These are phyloP conservation scores for Bruguiera hainesii DNA, from an alignment of 441 rosid genomes.

Conservation along the genomic window DNA sequence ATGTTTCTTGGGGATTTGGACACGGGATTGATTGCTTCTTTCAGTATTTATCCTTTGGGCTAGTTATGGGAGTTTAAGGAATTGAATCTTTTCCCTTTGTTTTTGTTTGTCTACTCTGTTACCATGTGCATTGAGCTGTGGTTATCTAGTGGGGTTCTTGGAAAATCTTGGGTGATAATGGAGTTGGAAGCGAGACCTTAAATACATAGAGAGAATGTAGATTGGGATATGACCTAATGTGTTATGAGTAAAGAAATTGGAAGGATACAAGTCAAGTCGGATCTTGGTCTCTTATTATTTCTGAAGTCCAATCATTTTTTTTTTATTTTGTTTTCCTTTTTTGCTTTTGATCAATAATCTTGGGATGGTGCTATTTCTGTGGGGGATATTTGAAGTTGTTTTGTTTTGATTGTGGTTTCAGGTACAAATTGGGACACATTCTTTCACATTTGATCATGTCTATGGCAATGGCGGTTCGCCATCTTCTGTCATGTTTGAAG, in stretches of 20 bases:
- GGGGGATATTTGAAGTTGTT: not conserved
- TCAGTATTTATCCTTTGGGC: not conserved
- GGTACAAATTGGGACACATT: conserved; percentile 95
- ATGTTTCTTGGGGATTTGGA: conserved; percentile 8
- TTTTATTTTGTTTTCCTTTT: too few relatives aligned
- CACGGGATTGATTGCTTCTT: not conserved
- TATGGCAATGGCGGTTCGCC: conserved; percentile 83
- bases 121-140: not conserved
- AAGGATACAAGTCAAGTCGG: too few relatives aligned
- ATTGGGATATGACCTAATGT: too few relatives aligned
- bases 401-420: conserved; percentile 23
- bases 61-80: not conserved
- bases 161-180: not conserved
- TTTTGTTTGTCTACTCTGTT: not conserved
- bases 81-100: not conserved
- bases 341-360: too few relatives aligned
- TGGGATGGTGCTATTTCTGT: too few relatives aligned
- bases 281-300: too few relatives aligned
- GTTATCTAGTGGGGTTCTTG: not conserved
- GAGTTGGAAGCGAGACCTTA: too few relatives aligned
- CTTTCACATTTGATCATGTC: conserved; percentile 95
- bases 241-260: too few relatives aligned
- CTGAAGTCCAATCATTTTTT: too few relatives aligned
- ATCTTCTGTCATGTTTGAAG: conserved; percentile 73
- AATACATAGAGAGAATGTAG: too few relatives aligned